Evolutionary conservation across 371 early-diverging fungal species (phyloP).

Genomic region (Synchytrium microbalum): DNA sequence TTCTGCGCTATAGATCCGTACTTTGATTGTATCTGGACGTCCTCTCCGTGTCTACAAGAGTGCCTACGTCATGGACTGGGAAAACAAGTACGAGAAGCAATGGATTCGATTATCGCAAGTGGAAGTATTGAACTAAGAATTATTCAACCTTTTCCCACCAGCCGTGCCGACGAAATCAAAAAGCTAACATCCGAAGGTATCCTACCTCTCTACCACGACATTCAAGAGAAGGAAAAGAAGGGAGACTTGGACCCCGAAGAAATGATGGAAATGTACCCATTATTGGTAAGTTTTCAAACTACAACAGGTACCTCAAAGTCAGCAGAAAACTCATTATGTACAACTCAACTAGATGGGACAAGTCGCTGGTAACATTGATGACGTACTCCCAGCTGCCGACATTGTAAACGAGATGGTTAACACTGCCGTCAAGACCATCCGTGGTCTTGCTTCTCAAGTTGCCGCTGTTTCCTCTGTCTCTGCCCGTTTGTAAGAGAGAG

Average conservation of each 20-base stretch:
- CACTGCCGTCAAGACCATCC: background rate
- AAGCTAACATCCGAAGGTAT: slow-evolving; percentile 21
- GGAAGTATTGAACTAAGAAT: too few species aligned
- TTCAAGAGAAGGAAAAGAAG: slow-evolving; percentile 14
- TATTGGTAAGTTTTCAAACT: background rate
- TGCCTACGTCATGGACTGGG: slow-evolving; percentile 25
- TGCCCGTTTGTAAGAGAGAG: slow-evolving; percentile 1
- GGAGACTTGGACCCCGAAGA: background rate
- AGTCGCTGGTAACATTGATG: slow-evolving; percentile 28
- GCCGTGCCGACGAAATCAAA: slow-evolving; percentile 21
- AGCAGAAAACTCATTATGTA: background rate
- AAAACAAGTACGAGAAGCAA: slow-evolving; percentile 10
- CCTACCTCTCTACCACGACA: slow-evolving; percentile 21
- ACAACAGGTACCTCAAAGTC: background rate
- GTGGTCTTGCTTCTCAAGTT: background rate
- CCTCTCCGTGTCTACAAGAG: slow-evolving; percentile 28
- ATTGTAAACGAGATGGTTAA: slow-evolving; percentile 27
- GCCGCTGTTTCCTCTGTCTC: background rate
- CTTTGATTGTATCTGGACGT: slow-evolving; percentile 34
- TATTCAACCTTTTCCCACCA: background rate
- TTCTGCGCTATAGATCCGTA: slow-evolving; percentile 15
- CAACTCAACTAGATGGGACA: slow-evolving; percentile 18
- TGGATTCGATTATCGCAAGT: background rate
- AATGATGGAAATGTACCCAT: background rate
- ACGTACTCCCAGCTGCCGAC: slow-evolving; percentile 28